Conservation (phyloP, 305 asterid species). For the Fraxinus baroniana region DNA sequence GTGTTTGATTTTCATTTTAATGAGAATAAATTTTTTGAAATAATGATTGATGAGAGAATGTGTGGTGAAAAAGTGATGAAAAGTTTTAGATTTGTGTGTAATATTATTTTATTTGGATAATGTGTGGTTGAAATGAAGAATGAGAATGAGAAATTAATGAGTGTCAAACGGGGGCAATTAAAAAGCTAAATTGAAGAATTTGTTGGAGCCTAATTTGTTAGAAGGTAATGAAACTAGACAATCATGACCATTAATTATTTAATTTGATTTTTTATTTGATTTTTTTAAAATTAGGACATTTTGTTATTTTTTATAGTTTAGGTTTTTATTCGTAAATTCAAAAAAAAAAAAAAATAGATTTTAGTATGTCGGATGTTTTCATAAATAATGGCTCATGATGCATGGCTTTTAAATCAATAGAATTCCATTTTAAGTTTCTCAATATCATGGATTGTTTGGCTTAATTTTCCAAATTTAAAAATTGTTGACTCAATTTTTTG, state of each 20-base stretch:
- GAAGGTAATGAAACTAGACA: too few relatives aligned
- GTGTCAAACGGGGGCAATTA: too few relatives aligned
- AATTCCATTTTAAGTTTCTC: background rate
- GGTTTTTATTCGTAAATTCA: background rate
- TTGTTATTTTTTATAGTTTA: background rate
- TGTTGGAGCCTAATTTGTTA: background rate
- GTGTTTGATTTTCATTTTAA: too few relatives aligned
- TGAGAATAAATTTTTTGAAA: too few relatives aligned
- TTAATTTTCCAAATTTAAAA: too few relatives aligned
- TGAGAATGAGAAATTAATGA: too few relatives aligned
- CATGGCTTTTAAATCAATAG: background rate
- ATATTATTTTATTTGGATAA: too few relatives aligned
- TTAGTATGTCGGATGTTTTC: background rate
- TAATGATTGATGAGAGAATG: too few relatives aligned
- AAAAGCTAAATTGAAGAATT: background rate
- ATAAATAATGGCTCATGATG: background rate
- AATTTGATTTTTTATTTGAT: background rate
- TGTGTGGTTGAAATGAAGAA: too few relatives aligned
- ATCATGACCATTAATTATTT: background rate
- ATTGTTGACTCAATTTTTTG: too few relatives aligned
- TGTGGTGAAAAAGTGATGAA: too few relatives aligned
- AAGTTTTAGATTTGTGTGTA: too few relatives aligned
- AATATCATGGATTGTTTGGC: background rate
- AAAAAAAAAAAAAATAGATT: background rate
- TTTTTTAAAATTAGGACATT: background rate